These are phyloP conservation scores for Podospora fimiseda DNA, from an alignment of 495 filamentous ascomycete genomes.

Conservation along the genomic window DNA sequence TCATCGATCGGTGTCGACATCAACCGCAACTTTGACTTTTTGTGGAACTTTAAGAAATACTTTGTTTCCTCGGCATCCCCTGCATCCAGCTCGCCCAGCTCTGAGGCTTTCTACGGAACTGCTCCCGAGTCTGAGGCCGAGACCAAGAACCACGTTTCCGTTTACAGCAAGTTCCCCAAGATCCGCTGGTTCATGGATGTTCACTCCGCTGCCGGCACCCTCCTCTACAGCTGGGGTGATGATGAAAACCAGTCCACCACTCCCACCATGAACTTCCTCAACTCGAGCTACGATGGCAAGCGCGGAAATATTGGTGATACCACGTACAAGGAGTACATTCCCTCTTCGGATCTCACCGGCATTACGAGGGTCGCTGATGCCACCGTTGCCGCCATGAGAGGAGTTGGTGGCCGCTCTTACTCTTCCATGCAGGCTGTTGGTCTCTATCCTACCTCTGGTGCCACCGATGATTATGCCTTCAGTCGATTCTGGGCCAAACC, in stretches of 20 bases:
- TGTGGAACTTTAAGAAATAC: slow-evolving; percentile 30
- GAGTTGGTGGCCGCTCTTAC: slow-evolving; percentile 25
- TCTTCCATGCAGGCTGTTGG: slow-evolving; percentile 24
- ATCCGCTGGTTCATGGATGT: slow-evolving; percentile 40
- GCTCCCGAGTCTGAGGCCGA: slow-evolving; percentile 33
- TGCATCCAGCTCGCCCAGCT: slow-evolving; percentile 26
- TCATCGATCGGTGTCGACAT: slow-evolving; percentile 30
- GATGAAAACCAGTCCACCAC: slow-evolving; percentile 30
- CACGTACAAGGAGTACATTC: slow-evolving; percentile 34
- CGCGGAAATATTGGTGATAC: slow-evolving; percentile 29
- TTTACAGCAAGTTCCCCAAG: slow-evolving; percentile 33
- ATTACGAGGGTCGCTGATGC: slow-evolving; percentile 17
- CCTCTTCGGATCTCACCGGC: slow-evolving; percentile 18
- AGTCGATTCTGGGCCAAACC: slow-evolving; percentile 21
- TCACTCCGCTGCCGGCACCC: slow-evolving; percentile 33
- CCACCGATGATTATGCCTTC: slow-evolving; percentile 34
- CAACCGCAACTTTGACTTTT: slow-evolving; percentile 36
- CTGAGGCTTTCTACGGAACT: slow-evolving; percentile 29
- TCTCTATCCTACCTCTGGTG: slow-evolving; percentile 32
- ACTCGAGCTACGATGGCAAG: slow-evolving; percentile 30
- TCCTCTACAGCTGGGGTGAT: slow-evolving; percentile 38
- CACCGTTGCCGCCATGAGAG: slow-evolving; percentile 26
- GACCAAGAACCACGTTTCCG: slow-evolving; percentile 28
- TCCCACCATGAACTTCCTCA: slow-evolving; percentile 31
- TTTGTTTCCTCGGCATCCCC: slow-evolving; percentile 25